Base-by-base conservation (phyloP, 1,284 basidiomycete species). In the Ceratorhiza oryzae-sativae region DNA sequence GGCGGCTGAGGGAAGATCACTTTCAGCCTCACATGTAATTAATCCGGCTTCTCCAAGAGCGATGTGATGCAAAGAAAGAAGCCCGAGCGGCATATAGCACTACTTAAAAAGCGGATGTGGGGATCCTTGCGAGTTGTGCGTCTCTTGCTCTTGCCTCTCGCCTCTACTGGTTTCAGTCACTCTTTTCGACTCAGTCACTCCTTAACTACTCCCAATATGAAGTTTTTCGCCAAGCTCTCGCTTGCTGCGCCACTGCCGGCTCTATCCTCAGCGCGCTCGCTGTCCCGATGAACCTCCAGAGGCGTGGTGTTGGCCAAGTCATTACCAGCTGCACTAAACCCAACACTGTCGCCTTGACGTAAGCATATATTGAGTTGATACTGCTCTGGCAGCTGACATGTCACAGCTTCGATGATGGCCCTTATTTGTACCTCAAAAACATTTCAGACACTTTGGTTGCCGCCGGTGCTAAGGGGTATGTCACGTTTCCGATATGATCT, bases 351-450 rank as follows among this genome's bases (percentile, higher is more conserved):
- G 61, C 61, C 20, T 18, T 65, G 20, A 65, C 61, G 61, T 51
- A 36, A 20, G 61, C 53, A 8, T 18, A 8, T 10, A 20, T 15
- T 20, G 3, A 32, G 30, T 32, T 32, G 4, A 12, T 45, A 12
- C 15, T 45, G 9, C 15, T 18, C 6, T 30, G 20, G 25, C 13
- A 2, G 25, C 27, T 62, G 25, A 62, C 32, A 46, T 46, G 60
- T 39, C 36, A 6, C 48, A 65, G 61, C 18, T 42, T 39, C 71
- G 73, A 60, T 42, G 73, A 72, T 72, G 74, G 74, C 10, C 74
- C 77, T 60, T 77, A 75, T 51, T 25, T n/a, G 10, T 75, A 73
- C 71, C 71, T 76, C n/a, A 25, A 67, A n/a, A 34, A 74, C 5
- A 75, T 79, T 32, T 51, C 56, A 32, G 71, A 75, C 9, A 30